A percentile compares a stretch with the other conserved stretches of the same genome.
phyloP scores from a whole-genome alignment of 1,284 basidiomycete genomes.

The Apiotrichum gracile region DNA sequence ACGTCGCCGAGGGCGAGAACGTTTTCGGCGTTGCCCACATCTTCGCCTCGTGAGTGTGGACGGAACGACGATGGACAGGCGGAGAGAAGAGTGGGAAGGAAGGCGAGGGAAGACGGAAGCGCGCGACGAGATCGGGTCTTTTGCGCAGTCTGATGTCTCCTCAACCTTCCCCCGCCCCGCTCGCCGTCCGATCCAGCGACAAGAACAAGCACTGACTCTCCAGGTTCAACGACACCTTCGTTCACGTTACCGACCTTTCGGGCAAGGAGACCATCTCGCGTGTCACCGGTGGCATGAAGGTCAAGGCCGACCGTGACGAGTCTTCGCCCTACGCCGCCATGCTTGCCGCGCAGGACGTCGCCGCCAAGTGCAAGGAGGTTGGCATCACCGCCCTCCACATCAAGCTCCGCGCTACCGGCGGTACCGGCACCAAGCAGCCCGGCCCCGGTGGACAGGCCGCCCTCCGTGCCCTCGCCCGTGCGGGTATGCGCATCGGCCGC shows the following conservation, averaged over 20 bases:
- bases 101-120: too few species aligned
- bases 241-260: constrained; percentile 97
- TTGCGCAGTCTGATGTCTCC: too few species aligned
- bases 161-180: too few species aligned
- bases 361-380: constrained; percentile 93
- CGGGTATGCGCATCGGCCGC: constrained; percentile 96
- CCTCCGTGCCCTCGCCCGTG: constrained; percentile 95
- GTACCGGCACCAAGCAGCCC: constrained; percentile 97
- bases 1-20: constrained; percentile 89
- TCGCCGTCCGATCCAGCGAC: background rate
- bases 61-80: background rate
- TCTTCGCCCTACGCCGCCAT: constrained; percentile 98
- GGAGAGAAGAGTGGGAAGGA: background rate
- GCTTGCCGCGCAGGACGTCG: constrained; percentile 97
- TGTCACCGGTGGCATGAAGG: constrained; percentile 99
- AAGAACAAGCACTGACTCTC: background rate
- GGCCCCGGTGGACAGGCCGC: constrained; percentile 98
- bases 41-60: constrained; percentile 65
- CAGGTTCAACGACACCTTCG: constrained; percentile 97
- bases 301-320: constrained; percentile 99
- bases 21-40: constrained; percentile 96
- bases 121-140: too few species aligned
- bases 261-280: constrained; percentile 98
- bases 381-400: constrained; percentile 84
- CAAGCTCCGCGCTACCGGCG: constrained; percentile 96